A percentile compares a stretch with the other conserved stretches of the same genome.
Conservation (phyloP, 148 eudicot genomes). For the Rhododendron molle region DNA sequence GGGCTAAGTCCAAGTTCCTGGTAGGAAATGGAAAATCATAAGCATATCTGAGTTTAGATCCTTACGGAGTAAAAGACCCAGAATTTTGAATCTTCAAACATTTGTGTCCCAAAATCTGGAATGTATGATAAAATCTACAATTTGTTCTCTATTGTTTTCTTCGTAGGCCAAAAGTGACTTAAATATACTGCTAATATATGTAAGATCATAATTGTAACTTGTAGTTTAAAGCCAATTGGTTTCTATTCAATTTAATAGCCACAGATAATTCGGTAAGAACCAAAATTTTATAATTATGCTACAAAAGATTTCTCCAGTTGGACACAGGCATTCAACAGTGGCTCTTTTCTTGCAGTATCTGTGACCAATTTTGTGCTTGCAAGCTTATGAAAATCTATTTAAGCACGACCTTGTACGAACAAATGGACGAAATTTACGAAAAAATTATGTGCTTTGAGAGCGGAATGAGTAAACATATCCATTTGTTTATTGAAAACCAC, state of each 20-base stretch:
- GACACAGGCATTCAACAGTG: background rate
- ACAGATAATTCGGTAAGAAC: background rate
- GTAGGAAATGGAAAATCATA: background rate
- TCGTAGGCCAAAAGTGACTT: too few relatives aligned
- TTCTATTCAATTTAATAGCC: too few relatives aligned
- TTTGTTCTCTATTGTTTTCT: too few relatives aligned
- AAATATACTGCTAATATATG: too few relatives aligned
- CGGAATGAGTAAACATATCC: too few relatives aligned
- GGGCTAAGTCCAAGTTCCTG: conserved; percentile 94
- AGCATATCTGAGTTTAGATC: background rate
- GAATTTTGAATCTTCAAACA: background rate
- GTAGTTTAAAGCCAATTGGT: too few relatives aligned
- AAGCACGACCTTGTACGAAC: background rate
- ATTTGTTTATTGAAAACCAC: too few relatives aligned
- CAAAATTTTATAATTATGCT: background rate
- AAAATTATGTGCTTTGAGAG: too few relatives aligned
- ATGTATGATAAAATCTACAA: too few relatives aligned
- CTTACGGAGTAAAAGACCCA: background rate
- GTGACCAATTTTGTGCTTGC: background rate
- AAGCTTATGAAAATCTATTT: background rate
- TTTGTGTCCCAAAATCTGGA: background rate
- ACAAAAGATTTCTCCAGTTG: background rate
- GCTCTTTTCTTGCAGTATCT: background rate
- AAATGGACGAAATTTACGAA: too few relatives aligned
- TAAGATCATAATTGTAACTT: too few relatives aligned